Percentiles rank a stretch among this genome's conserved stretches.
These are phyloP conservation scores for Suillus sp. DNA, from an alignment of 768 basidiomycete species.

Conservation along the genomic window DNA sequence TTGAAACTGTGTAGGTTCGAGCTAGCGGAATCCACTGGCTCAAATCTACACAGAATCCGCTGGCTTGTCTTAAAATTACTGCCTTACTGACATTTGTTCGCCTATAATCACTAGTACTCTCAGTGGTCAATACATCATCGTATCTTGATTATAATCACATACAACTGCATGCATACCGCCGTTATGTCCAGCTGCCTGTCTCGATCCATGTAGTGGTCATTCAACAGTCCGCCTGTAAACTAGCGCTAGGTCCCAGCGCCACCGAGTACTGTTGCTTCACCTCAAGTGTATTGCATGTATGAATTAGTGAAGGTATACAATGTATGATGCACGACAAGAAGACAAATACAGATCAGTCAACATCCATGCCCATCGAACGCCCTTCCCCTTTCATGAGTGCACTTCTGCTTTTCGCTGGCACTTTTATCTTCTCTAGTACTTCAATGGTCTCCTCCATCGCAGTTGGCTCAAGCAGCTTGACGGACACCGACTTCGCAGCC, in stretches of 20 bases:
- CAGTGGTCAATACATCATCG: too few relatives aligned
- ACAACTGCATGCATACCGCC: background rate
- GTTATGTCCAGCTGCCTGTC: too few relatives aligned
- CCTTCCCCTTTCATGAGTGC: conserved; percentile 84
- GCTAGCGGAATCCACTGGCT: too few relatives aligned
- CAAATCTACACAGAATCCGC: too few relatives aligned
- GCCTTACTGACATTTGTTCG: too few relatives aligned
- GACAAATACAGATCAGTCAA: conserved; percentile 51
- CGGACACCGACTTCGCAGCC: conserved; percentile 52
- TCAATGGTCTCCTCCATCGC: conserved; percentile 47
- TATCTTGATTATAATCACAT: too few relatives aligned
- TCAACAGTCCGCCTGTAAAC: background rate
- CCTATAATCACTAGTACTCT: too few relatives aligned
- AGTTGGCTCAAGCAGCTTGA: conserved; percentile 70
- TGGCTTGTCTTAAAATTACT: too few relatives aligned
- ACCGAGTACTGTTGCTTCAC: background rate
- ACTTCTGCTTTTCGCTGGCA: conserved; percentile 59
- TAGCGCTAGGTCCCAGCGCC: background rate
- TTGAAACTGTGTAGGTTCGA: too few relatives aligned
- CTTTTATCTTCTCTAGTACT: conserved; percentile 79
- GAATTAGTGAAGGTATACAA: conserved; percentile 3
- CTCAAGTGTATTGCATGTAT: background rate
- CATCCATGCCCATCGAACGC: conserved; percentile 89
- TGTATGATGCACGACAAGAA: background rate
- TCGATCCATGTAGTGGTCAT: background rate